These are phyloP conservation scores for Tetracladium setigerum DNA, from an alignment of 495 filamentous ascomycete genomes.

Conservation along the genomic window DNA sequence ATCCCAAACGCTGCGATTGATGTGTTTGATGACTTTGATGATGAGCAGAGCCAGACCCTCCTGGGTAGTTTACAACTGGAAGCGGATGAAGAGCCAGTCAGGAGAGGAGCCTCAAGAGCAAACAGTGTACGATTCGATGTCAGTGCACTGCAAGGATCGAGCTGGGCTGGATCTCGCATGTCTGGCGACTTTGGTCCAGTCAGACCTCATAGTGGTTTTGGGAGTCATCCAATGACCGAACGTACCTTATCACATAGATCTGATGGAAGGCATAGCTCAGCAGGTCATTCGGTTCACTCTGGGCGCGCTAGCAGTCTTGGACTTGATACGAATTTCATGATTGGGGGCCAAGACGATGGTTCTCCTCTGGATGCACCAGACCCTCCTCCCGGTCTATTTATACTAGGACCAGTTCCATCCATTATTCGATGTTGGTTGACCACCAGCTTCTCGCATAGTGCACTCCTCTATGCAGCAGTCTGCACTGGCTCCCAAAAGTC, in stretches of 20 bases:
- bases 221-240: conserved; percentile 67
- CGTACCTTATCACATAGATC: conserved; percentile 90
- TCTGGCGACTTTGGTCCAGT: conserved; percentile 72
- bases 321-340: conserved; percentile 62
- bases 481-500: conserved; percentile 91
- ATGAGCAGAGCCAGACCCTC: conserved; percentile 62
- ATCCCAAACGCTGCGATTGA: conserved; percentile 66
- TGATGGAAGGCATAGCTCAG: conserved; percentile 90
- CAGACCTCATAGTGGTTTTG: conserved; percentile 73
- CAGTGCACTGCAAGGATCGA: conserved; percentile 79
- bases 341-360: conserved; percentile 51
- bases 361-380: conserved; percentile 58
- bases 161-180: conserved; percentile 71
- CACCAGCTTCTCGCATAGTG: conserved; percentile 74
- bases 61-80: conserved; percentile 73
- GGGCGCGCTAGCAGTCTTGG: conserved; percentile 79
- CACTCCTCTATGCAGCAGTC: conserved; percentile 82
- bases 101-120: conserved; percentile 84
- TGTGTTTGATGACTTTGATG: conserved; percentile 79
- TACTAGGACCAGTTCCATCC: conserved; percentile 78
- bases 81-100: conserved; percentile 75
- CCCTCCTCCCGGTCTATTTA: conserved; percentile 75
- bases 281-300: conserved; percentile 70
- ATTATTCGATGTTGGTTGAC: conserved; percentile 96
- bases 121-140: conserved; percentile 99